phyloP scores from a whole-genome alignment of 805 yeast species.

The Sugiyamaella lignohabitans region DNA sequence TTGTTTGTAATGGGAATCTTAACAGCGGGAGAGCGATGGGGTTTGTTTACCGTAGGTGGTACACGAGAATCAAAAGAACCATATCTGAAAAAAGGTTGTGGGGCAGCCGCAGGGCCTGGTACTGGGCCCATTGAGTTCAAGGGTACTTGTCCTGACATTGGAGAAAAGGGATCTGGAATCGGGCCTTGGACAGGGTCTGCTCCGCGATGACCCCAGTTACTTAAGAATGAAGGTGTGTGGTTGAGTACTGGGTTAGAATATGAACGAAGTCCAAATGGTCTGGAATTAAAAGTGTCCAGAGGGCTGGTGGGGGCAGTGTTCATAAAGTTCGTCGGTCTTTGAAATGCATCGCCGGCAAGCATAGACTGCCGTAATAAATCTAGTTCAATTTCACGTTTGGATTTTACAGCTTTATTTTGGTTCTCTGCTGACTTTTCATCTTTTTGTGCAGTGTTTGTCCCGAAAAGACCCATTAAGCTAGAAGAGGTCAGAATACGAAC shows the following conservation, averaged over 20 bases:
- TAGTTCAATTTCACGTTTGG: background rate
- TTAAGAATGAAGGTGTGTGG: too few relatives aligned
- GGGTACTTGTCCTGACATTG: background rate
- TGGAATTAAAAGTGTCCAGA: background rate
- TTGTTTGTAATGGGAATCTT: conserved; percentile 6
- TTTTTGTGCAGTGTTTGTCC: background rate
- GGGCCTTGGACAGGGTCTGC: background rate
- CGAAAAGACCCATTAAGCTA: background rate
- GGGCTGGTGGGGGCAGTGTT: background rate
- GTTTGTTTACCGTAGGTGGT: too few relatives aligned
- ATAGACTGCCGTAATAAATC: background rate
- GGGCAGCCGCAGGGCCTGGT: background rate
- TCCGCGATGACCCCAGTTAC: too few relatives aligned
- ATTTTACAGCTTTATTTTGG: background rate
- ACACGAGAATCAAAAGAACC: background rate
- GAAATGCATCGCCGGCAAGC: background rate
- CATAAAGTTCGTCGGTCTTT: background rate
- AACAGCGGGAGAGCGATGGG: conserved; percentile 1
- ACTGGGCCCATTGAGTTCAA: background rate
- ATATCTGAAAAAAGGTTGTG: background rate
- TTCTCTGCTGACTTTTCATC: background rate
- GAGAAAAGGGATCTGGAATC: background rate
- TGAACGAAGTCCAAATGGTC: background rate
- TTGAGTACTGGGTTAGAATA: background rate
- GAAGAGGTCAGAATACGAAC: background rate